Percentiles rank a stretch among this genome's conserved stretches.
Evolutionary conservation across 441 rosid genomes (phyloP).

Genomic region (Syzygium malaccense): DNA sequence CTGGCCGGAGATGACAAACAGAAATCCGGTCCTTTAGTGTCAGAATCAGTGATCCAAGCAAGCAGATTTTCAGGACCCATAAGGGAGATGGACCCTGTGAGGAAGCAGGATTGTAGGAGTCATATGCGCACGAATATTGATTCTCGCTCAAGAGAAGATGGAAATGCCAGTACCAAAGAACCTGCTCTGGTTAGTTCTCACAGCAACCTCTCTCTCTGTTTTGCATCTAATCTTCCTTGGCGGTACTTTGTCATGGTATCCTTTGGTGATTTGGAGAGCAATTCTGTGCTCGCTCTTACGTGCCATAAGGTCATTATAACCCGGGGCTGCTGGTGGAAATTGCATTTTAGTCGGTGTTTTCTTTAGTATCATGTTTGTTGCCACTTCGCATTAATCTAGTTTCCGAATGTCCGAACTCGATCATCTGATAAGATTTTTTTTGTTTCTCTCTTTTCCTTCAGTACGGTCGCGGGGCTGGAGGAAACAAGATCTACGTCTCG

Average conservation of each 20-base stretch:
- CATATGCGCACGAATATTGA: background rate
- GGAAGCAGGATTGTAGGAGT: constrained; percentile 8
- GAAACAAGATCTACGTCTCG: constrained; percentile 71
- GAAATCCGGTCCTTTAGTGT: constrained; percentile 1
- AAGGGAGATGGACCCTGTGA: background rate
- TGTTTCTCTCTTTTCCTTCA: constrained; percentile 10
- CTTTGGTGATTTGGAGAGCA: background rate
- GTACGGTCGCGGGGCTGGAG: constrained; percentile 33
- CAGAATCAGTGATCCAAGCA: background rate
- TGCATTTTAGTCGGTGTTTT: background rate
- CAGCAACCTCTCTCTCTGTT: background rate
- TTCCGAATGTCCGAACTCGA: background rate
- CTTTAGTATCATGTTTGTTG: background rate
- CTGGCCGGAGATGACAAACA: background rate
- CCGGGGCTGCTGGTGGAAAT: background rate
- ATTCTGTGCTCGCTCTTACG: background rate
- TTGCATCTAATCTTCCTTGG: background rate
- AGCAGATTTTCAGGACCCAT: constrained; percentile 6
- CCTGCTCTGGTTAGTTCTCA: background rate
- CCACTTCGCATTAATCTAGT: background rate
- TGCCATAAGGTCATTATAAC: background rate
- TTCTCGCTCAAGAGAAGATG: background rate
- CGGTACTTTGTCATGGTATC: background rate
- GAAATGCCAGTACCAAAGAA: background rate
- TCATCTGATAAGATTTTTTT: background rate